Evolutionary conservation across 176 grass and related monocot species (phyloP), one percentile per base, ranked within the genome.

Genomic region (Eleusine indica): DNA sequence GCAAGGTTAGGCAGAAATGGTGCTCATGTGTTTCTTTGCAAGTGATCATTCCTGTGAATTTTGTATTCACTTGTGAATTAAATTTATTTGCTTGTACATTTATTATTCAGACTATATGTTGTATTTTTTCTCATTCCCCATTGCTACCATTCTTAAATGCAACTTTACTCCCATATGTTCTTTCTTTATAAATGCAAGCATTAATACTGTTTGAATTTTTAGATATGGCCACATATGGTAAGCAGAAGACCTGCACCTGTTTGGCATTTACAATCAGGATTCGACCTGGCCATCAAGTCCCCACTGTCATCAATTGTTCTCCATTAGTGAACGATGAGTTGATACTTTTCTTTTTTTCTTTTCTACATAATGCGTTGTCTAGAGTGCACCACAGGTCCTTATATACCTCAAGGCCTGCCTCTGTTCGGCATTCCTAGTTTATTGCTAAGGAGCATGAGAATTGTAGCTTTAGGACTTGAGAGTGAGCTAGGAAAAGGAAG

Each of bases 211-310:
- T 4, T 73, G 57, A 30, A 60, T 25, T 67, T 56, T 53, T 32
- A 19, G 58, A 79, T 74, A 54, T 18, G 56, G 16, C 19, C 75
- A 46, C 28, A 63, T 73, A 66, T 48, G 61, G 13, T 79, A 48
- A 49, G 39, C 75, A 71, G 75, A 54, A 68, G 69, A 84, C 79
- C 58, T 78, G 68, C 75, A 88, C 9, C 13, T 84, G 58, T 14
- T 57, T 9, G 41, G 58, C 70, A 81, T 81, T 75, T 69, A 81
- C 63, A 81, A 17, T 71, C 32, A 88, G 46, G 25, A 56, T 60
- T 66, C 22, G 25, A 1, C 10, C 37, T 18, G 14, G 17, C 58
- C 18, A 66, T 71, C 9, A 41, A 11, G 25, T 56, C 73, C 64
- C 63, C 64, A 60, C 5, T n/a, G 51, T 48, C 83, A 61, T 48